A percentile compares a stretch with the other conserved stretches of the same genome.
Evolutionary conservation across 2,329 filamentous ascomycete genomes (phyloP).

Genomic region (Fusarium veterinarium): DNA sequence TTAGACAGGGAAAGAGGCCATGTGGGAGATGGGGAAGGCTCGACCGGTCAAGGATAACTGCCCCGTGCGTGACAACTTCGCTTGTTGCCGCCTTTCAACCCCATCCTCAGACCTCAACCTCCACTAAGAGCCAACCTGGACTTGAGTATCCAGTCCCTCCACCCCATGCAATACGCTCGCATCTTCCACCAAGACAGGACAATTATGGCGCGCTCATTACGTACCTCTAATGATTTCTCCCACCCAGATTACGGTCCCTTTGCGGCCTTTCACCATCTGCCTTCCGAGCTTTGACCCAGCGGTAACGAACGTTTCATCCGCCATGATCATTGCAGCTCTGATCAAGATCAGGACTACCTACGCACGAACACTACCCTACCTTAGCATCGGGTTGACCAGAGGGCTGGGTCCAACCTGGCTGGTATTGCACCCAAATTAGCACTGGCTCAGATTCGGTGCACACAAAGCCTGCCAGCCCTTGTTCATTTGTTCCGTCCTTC

Average conservation of each 20-base stretch:
- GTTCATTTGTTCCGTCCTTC: conserved; percentile 25
- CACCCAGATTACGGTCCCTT: conserved; percentile 3
- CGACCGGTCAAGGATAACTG: conserved; percentile 40
- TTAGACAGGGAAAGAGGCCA: conserved; percentile 25
- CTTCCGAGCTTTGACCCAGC: conserved; percentile 28
- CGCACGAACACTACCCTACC: conserved; percentile 12
- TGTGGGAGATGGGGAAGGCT: conserved; percentile 23
- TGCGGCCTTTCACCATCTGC: conserved; percentile 20
- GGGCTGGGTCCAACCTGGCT: conserved; percentile 23
- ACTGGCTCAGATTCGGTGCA: conserved; percentile 14
- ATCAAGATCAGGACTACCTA: conserved; percentile 10
- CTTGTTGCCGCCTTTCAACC: conserved; percentile 37
- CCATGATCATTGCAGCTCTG: conserved; percentile 13
- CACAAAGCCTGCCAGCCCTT: conserved; percentile 25
- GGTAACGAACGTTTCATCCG: conserved; percentile 20
- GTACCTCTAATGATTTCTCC: background rate
- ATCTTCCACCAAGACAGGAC: conserved; percentile 39
- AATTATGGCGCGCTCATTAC: conserved; percentile 16
- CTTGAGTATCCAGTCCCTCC: conserved; percentile 11
- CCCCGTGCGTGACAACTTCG: conserved; percentile 41
- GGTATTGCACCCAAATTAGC: background rate
- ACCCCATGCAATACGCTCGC: conserved; percentile 31
- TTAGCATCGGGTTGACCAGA: conserved; percentile 23
- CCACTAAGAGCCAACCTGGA: conserved; percentile 10
- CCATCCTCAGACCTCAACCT: conserved; percentile 18